phyloP scores from a whole-genome alignment of 2,329 filamentous ascomycete genomes.

The Didymosphaeria variabile region DNA sequence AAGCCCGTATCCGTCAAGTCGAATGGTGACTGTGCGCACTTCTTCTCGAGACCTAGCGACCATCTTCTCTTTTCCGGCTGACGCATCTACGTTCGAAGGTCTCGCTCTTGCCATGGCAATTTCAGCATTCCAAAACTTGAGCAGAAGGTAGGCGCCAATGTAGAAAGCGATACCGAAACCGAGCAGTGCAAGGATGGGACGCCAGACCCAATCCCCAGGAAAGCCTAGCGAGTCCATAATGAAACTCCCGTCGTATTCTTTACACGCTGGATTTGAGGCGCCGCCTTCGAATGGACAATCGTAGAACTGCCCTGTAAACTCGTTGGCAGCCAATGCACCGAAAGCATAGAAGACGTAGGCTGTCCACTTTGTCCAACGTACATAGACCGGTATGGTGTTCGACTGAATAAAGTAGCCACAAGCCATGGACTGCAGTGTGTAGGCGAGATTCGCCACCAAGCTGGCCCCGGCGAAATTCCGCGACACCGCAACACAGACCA shows the following conservation, averaged over 20 bases:
- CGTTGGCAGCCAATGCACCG: conserved; percentile 75
- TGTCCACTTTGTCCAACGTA: conserved; percentile 79
- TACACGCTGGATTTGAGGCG: conserved; percentile 70
- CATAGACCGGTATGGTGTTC: conserved; percentile 77
- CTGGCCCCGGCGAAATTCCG: conserved; percentile 75
- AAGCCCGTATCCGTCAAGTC: conserved; percentile 70
- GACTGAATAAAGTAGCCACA: conserved; percentile 81
- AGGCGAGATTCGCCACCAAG: conserved; percentile 75
- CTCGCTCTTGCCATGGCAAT: conserved; percentile 74
- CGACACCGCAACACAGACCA: conserved; percentile 70
- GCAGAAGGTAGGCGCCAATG: conserved; percentile 65
- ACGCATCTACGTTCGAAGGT: conserved; percentile 64
- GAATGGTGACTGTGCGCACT: conserved; percentile 70
- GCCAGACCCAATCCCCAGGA: conserved; percentile 71
- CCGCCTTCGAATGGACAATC: conserved; percentile 73
- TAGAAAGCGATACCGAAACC: conserved; percentile 72
- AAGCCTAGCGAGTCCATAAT: conserved; percentile 76
- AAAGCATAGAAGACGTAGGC: conserved; percentile 71
- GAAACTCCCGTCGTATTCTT: conserved; percentile 73
- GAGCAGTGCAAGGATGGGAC: conserved; percentile 70
- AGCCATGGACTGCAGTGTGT: conserved; percentile 76
- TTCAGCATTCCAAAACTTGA: conserved; percentile 72
- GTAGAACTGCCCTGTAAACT: conserved; percentile 77
- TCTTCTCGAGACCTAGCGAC: conserved; percentile 61
- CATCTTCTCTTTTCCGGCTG: conserved; percentile 76